Conservation (phyloP, 768 basidiomycete species). For the Dioszegia hungarica region DNA sequence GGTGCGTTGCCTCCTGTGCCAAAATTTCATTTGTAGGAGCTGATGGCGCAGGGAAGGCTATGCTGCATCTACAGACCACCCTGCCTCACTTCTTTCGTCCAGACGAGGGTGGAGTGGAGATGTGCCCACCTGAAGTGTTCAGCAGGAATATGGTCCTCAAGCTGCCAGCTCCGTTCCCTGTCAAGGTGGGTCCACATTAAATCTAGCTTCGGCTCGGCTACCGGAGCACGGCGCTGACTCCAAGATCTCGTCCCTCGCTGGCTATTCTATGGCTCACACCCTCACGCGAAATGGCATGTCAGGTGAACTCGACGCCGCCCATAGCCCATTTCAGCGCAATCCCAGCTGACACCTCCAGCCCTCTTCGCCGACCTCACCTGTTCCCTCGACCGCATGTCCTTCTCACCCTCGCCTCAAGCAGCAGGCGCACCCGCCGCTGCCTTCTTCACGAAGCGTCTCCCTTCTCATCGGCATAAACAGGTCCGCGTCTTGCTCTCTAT, state of each 20-base stretch:
- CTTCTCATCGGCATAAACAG: slow-evolving; percentile 34
- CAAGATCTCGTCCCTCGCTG: slow-evolving; percentile 40
- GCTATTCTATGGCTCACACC: slow-evolving; percentile 40
- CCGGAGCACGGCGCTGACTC: neutral
- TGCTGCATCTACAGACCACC: slow-evolving; percentile 43
- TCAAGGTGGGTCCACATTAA: slow-evolving; percentile 34
- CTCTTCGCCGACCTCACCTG: slow-evolving; percentile 40
- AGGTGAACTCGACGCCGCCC: slow-evolving; percentile 16
- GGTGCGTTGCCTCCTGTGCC: slow-evolving; percentile 29
- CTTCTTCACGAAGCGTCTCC: slow-evolving; percentile 17
- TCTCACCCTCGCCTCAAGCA: slow-evolving; percentile 27
- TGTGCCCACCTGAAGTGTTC: slow-evolving; percentile 45
- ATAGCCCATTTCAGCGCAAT: neutral
- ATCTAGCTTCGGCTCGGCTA: neutral
- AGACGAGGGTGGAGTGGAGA: slow-evolving; percentile 16
- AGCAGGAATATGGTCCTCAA: slow-evolving; percentile 38
- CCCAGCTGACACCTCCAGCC: slow-evolving; percentile 18
- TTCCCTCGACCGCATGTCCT: slow-evolving; percentile 38
- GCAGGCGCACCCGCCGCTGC: slow-evolving; percentile 1
- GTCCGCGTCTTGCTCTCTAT: slow-evolving; percentile 35
- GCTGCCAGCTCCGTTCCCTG: slow-evolving; percentile 42
- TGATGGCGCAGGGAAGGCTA: slow-evolving; percentile 25
- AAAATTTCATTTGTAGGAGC: neutral
- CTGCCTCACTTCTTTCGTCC: slow-evolving; percentile 39
- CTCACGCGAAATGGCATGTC: slow-evolving; percentile 46